Percentiles rank a stretch among this genome's conserved stretches.
phyloP scores from a whole-genome alignment of 148 eudicot species.

The Salicornia ramosissima region DNA sequence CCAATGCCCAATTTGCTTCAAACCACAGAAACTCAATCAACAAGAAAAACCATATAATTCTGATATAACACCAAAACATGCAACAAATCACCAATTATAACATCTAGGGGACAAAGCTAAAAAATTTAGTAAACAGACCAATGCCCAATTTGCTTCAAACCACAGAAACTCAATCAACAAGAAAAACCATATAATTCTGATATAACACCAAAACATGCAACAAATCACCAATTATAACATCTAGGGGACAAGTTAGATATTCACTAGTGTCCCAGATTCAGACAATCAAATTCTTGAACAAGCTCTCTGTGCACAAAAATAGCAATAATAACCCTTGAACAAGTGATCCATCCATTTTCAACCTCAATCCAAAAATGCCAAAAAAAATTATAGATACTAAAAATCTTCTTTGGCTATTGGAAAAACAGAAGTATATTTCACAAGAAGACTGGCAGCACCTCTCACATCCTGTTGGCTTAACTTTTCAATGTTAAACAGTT shows the following conservation, averaged over 20 bases:
- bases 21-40: not conserved
- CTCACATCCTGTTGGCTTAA: not conserved
- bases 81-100: not conserved
- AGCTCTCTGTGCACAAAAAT: not conserved
- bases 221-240: not conserved
- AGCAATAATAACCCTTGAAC: not conserved
- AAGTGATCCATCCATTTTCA: not conserved
- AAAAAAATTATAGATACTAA: not conserved
- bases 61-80: not conserved
- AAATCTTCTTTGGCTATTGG: not conserved
- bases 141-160: not conserved
- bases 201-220: not conserved
- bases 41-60: not conserved
- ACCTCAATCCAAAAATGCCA: not conserved
- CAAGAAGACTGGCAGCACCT: not conserved
- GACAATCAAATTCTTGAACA: not conserved
- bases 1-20: not conserved
- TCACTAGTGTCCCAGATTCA: not conserved
- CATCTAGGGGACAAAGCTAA: no score
- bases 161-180: not conserved
- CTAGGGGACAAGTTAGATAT: not conserved
- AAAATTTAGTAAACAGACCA: not conserved
- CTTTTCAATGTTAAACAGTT: not conserved
- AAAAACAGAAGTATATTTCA: not conserved
- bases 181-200: no score